Percentiles rank a stretch among this genome's conserved stretches.
Conservation (phyloP, 108 stramenopile species). For the Pseudonitzschia multistriata region DNA sequence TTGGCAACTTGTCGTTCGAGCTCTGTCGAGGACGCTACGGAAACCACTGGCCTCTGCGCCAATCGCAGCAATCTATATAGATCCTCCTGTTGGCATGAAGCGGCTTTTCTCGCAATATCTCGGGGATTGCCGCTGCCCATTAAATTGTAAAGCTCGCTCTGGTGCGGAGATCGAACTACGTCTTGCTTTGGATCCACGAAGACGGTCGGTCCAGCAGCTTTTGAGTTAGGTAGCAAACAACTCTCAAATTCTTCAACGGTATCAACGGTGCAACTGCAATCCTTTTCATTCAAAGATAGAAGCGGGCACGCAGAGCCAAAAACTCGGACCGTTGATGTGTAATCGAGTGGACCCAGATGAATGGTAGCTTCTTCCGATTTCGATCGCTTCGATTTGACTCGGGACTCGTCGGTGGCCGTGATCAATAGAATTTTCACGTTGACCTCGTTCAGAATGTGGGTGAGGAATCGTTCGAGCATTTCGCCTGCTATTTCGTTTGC, state of each 20-base stretch:
- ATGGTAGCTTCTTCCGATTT: slow-evolving; percentile 33
- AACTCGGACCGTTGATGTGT: slow-evolving; percentile 12
- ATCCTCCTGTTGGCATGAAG: slow-evolving; percentile 8
- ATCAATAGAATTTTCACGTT: slow-evolving; percentile 35
- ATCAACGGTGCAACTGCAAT: slow-evolving; percentile 14
- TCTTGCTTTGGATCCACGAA: slow-evolving; percentile 9
- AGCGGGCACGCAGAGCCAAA: slow-evolving; percentile 24
- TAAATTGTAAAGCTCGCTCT: slow-evolving; percentile 17
- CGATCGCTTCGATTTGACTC: slow-evolving; percentile 21
- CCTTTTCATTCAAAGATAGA: neutral
- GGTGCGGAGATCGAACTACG: slow-evolving; percentile 13
- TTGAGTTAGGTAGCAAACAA: slow-evolving; percentile 15
- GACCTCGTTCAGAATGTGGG: slow-evolving; percentile 27
- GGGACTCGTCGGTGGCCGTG: slow-evolving; percentile 22
- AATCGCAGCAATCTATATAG: slow-evolving; percentile 14
- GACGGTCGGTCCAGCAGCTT: neutral
- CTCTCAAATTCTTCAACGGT: slow-evolving; percentile 29
- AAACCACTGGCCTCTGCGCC: slow-evolving; percentile 31
- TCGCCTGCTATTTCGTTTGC: slow-evolving; percentile 28
- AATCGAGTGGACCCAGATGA: slow-evolving; percentile 25
- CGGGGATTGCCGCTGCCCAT: slow-evolving; percentile 36
- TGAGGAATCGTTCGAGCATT: slow-evolving; percentile 30
- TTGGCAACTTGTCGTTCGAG: slow-evolving; percentile 23
- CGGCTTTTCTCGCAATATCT: slow-evolving; percentile 14
- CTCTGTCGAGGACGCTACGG: slow-evolving; percentile 16